Evolutionary conservation across 2,329 filamentous ascomycete species (phyloP), one percentile per base, ranked within the genome.

Genomic region (Talaromyces amestolkiae): DNA sequence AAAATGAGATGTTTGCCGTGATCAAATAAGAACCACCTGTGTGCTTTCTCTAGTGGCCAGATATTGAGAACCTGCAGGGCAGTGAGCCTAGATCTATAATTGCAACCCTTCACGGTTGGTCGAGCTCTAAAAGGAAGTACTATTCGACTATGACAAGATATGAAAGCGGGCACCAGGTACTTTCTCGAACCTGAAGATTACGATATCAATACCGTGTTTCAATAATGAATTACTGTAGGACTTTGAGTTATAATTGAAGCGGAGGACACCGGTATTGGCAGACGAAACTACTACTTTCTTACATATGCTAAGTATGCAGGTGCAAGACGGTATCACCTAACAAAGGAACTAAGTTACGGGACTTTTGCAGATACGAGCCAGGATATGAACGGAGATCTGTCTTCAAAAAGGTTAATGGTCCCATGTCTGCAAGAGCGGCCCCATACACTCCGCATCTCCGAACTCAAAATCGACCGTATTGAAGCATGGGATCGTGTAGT

Each of bases 31-130:
- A 33, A 53, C 33, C 33, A 1, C 47, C 8, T 51, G 47, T 17
- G 13, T 13, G 24, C 47, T 31, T 22, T 51, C 47, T 51, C 22
- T 27, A 51, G 22, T 51, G 47, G 13, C 22, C 22, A 51, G 7
- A n/a, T 49, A 17, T 2, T 27, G 27, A 53, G 17, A 19, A 37
- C 11, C 22, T 37, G 58, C 41, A 35, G 43, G 41, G 33, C 41
- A 61, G 17, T 61, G 58, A 7, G 41, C 35, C n/a, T 69, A 62
- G 54, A 75, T 69, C 27, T 71, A 53, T n/a, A n/a, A 53, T 33
- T 53, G 49, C 27, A 53, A 33, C 49, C 49, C 3, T 53, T 53
- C 27, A 13, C 24, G 15, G 27, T 33, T 33, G 24, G 8, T 17
- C 17, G 15, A 53, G 49, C 49, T 33, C 17, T 53, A 27, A 53